Evolutionary conservation across 2,329 filamentous ascomycete species (phyloP).

Genomic region (Westerdykella aurantiaca): DNA sequence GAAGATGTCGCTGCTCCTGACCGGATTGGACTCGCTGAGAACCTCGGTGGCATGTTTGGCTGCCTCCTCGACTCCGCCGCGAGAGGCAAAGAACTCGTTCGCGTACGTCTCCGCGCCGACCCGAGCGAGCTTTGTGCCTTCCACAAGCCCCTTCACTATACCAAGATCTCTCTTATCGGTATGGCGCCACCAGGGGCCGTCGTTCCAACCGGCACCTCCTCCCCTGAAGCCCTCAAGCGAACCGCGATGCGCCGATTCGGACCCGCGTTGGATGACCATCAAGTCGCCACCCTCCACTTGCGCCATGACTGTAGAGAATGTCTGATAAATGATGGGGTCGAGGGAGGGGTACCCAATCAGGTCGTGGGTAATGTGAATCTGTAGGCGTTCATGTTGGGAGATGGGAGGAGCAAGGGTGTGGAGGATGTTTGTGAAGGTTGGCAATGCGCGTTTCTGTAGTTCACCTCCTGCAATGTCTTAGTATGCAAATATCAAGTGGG

Average conservation of each 20-base stretch:
- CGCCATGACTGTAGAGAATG: slow-evolving; percentile 95
- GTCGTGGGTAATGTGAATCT: slow-evolving; percentile 97
- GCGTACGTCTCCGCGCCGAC: slow-evolving; percentile 86
- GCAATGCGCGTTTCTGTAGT: slow-evolving; percentile 62
- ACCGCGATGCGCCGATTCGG: slow-evolving; percentile 68
- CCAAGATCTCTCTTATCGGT: slow-evolving; percentile 67
- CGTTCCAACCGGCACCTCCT: slow-evolving; percentile 70
- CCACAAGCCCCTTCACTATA: slow-evolving; percentile 70
- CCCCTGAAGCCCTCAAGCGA: slow-evolving; percentile 54
- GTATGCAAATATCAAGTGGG: slow-evolving; percentile 2
- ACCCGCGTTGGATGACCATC: slow-evolving; percentile 86
- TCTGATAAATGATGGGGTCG: slow-evolving; percentile 83
- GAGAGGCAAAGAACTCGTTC: slow-evolving; percentile 70
- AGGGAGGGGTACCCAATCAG: slow-evolving; percentile 90
- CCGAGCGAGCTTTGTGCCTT: slow-evolving; percentile 85
- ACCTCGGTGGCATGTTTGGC: slow-evolving; percentile 73
- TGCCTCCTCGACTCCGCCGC: slow-evolving; percentile 74
- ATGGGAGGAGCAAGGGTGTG: slow-evolving; percentile 95
- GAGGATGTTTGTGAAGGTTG: slow-evolving; percentile 90
- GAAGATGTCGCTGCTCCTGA: slow-evolving; percentile 91
- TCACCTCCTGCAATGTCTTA: slow-evolving; percentile 63
- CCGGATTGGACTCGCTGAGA: slow-evolving; percentile 78
- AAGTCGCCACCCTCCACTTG: slow-evolving; percentile 97
- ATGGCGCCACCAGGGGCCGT: slow-evolving; percentile 94
- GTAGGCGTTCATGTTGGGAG: slow-evolving; percentile 89